A percentile compares a stretch with the other conserved stretches of the same genome.
Evolutionary conservation across 2,329 filamentous ascomycete species (phyloP).

Genomic region (Aspergillus chevalieri): DNA sequence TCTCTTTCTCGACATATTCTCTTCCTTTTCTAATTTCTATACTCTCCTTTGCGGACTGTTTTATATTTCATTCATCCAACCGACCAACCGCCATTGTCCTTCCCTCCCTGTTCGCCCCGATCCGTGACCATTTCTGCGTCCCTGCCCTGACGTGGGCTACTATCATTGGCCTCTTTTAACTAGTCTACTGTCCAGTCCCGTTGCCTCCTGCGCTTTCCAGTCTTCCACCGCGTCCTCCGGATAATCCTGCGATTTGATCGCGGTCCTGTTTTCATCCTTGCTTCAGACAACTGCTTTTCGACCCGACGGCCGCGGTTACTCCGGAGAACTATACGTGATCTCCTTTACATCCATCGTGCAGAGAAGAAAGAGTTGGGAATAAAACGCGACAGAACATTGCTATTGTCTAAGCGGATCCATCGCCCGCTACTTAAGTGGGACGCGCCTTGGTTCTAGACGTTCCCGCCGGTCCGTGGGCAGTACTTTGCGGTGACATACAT

Average conservation of each 20-base stretch:
- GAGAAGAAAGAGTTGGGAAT: background rate
- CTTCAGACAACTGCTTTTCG: background rate
- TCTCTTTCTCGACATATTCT: constrained; percentile 4
- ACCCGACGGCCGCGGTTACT: background rate
- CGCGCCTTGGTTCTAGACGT: background rate
- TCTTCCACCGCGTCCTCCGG: background rate
- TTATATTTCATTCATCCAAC: background rate
- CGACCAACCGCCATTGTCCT: background rate
- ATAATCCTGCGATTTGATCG: background rate
- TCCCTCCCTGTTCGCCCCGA: background rate
- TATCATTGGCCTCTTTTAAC: constrained; percentile 15
- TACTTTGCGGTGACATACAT: background rate
- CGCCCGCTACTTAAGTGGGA: no score
- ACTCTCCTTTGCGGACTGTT: constrained; percentile 2
- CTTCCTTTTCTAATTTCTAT: constrained; percentile 5
- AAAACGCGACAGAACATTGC: no score
- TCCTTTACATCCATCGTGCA: background rate
- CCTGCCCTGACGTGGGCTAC: constrained; percentile 14
- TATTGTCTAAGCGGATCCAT: no score
- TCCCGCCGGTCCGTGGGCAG: background rate
- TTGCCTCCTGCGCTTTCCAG: background rate
- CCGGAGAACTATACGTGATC: background rate
- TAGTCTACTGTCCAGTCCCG: constrained; percentile 3
- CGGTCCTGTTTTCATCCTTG: background rate
- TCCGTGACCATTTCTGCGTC: background rate